Percentiles rank a stretch among this genome's conserved stretches.
Evolutionary conservation across 2,329 filamentous ascomycete species (phyloP).

Genomic region (Chrysoporthe austroafricana): DNA sequence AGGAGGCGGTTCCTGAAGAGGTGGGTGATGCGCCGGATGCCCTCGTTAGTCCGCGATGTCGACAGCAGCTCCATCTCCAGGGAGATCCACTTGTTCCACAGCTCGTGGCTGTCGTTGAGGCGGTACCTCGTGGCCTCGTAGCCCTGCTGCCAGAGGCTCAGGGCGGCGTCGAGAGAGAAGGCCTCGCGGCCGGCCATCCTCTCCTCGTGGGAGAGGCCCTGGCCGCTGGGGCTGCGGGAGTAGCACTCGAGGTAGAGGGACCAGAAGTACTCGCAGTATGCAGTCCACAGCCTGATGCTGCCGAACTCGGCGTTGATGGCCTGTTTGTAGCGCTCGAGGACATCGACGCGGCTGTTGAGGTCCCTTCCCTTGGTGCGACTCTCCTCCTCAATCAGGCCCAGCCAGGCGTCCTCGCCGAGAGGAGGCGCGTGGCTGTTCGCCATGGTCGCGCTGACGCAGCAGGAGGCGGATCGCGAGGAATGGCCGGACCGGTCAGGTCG

Average conservation of each 20-base stretch:
- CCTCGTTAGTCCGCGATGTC: conserved; percentile 56
- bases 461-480: conserved; percentile 1
- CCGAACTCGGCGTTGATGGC: conserved; percentile 73
- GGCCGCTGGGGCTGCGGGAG: conserved; percentile 48
- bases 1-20: conserved; percentile 72
- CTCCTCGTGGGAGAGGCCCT: conserved; percentile 68
- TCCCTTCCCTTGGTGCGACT: conserved; percentile 58
- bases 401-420: conserved; percentile 77
- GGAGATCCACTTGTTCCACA: conserved; percentile 80
- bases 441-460: conserved; percentile 41
- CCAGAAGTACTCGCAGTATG: conserved; percentile 80
- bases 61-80: conserved; percentile 71
- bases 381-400: conserved; percentile 76
- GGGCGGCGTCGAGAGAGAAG: conserved; percentile 69
- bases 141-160: conserved; percentile 73
- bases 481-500: conserved; percentile 2
- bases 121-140: conserved; percentile 74
- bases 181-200: conserved; percentile 69
- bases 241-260: conserved; percentile 69
- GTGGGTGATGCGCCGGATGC: conserved; percentile 67
- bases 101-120: conserved; percentile 73
- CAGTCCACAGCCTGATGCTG: conserved; percentile 74
- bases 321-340: conserved; percentile 73
- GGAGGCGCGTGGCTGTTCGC: conserved; percentile 45
- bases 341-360: conserved; percentile 68